Evolutionary conservation across 1,284 basidiomycete genomes (phyloP).

Genomic region (Cryptococcus sp.): DNA sequence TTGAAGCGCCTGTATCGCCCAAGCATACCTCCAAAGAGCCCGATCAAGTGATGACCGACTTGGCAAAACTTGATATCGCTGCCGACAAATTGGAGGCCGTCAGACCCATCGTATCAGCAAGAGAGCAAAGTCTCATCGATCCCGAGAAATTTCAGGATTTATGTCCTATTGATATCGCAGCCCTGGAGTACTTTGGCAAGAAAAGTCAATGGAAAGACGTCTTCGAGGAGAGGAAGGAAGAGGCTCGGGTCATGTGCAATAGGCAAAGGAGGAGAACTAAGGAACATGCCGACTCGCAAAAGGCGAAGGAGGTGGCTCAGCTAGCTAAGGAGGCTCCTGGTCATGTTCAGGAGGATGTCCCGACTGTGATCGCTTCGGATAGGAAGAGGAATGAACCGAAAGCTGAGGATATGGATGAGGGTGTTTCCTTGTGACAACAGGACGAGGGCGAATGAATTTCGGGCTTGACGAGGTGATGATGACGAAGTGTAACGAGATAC

Average conservation of each 20-base stretch:
- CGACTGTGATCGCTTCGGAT: too few species aligned
- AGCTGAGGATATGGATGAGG: too few species aligned
- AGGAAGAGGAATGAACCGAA: too few species aligned
- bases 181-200: slow-evolving; percentile 22
- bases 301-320: background rate
- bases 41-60: background rate
- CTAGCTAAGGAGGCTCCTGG: background rate
- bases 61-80: too few species aligned
- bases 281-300: background rate
- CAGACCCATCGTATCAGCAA: too few species aligned
- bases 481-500: too few species aligned
- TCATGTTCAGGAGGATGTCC: too few species aligned
- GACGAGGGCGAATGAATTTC: too few species aligned
- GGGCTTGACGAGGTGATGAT: too few species aligned
- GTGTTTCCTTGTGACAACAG: too few species aligned
- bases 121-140: background rate
- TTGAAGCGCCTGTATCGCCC: background rate
- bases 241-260: slow-evolving; percentile 9
- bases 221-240: slow-evolving; percentile 9
- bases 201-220: slow-evolving; percentile 11
- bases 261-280: slow-evolving; percentile 9
- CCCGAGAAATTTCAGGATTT: background rate
- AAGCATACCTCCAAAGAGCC: background rate
- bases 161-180: background rate
- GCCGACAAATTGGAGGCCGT: too few species aligned